Evolutionary conservation across 2,329 filamentous ascomycete genomes (phyloP).

Genomic region (Onygenales sp.): DNA sequence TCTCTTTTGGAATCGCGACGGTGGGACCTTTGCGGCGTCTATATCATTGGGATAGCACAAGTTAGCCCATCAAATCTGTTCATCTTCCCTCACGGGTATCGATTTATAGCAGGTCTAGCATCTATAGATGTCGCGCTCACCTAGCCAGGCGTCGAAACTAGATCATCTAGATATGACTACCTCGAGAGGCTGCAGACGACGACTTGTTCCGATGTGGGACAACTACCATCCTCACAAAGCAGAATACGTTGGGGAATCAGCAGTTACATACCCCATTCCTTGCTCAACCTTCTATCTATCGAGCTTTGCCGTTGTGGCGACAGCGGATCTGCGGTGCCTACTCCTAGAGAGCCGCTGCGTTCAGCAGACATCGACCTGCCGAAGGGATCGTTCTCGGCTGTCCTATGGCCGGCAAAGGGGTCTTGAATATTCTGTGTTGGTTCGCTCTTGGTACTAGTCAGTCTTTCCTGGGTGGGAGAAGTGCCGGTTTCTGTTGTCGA

Average conservation of each 20-base stretch:
- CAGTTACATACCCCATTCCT: constrained; percentile 21
- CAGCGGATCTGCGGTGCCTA: not conserved
- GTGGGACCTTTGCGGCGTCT: constrained; percentile 58
- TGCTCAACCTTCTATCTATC: constrained; percentile 26
- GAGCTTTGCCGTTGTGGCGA: not conserved
- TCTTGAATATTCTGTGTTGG: not conserved
- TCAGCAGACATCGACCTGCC: not conserved
- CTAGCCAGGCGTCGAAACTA: not conserved
- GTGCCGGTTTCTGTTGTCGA: not conserved
- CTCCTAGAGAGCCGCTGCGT: not conserved
- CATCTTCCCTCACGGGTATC: no score
- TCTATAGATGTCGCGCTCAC: not conserved
- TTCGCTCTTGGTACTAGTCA: not conserved
- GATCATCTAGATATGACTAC: not conserved
- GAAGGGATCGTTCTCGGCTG: constrained; percentile 1
- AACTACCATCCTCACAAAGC: not conserved
- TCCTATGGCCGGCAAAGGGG: constrained; percentile 2
- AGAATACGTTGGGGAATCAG: not conserved
- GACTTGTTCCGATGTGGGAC: no score
- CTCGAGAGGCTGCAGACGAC: not conserved
- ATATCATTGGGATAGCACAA: not conserved
- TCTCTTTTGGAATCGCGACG: constrained; percentile 59
- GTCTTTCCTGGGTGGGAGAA: not conserved
- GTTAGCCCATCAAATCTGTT: not conserved
- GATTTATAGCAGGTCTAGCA: no score